Base-by-base conservation (phyloP, 2,329 filamentous ascomycete species). In the Madurella fahalii region DNA sequence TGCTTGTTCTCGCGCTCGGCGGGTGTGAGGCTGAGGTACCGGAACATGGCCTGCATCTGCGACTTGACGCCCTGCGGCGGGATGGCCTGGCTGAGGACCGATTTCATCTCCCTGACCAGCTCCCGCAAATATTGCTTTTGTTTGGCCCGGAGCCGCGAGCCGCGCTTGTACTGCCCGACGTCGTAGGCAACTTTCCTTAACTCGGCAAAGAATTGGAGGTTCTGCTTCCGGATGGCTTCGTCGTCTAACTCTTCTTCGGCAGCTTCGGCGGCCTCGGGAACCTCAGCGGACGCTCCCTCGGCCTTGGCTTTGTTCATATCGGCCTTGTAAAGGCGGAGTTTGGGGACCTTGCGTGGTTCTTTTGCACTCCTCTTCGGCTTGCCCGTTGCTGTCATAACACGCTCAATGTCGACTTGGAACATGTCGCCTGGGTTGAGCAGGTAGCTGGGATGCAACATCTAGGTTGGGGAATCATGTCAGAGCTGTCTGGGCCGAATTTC, bases 391-490 rank as follows among this genome's bases (percentile, higher is more conserved):
- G 82, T 92, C 72, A 99, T 80, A 53, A 99, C 94, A 64, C 86
- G 84, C 40, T 96, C 90, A 37, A 89, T 80, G 17, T 96, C 88
- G 64, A 99, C 93, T 70, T 95, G 90, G 79, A 99, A 99, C 84
- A 99, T 90, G 70, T 99, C 94, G 63, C 94, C 94, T 2, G 94
- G 95, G 71, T 99, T 99, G 40, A 99, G 82, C 61, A 91, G 85
- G 71, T 99, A 99, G 52, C 90, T 88, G 9, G 94, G 92, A 68
- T 94, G 89, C 60, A 82, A 79, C 89, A 97, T 96, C 93, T 96
- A 52, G 39, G 45, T 39, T 11, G 20, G 13, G 32, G 43, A 13
- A 12, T 9, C 12, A 15, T n/a, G 18, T 49, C 40, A 50, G 40
- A 42, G 7, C 25, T 25, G 25, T 25, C 16, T 15, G 30, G 4